Evolutionary conservation across 2,329 filamentous ascomycete genomes (phyloP).

Genomic region (Trichophyton rubrum): DNA sequence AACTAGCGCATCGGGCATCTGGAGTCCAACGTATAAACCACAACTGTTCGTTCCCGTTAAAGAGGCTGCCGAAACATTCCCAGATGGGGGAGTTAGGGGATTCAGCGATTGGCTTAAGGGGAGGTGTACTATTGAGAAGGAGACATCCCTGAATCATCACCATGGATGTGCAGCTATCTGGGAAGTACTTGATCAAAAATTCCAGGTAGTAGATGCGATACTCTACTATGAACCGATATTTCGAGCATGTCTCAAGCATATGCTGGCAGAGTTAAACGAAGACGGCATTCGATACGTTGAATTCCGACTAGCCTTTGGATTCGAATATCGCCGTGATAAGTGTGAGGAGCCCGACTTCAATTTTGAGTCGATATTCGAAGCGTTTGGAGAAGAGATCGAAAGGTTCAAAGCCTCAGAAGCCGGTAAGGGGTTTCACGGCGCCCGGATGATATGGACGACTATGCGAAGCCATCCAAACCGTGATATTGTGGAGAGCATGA

Average conservation of each 20-base stretch:
- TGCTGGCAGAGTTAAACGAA: constrained; percentile 57
- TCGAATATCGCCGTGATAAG: constrained; percentile 52
- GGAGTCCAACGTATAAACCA: constrained; percentile 48
- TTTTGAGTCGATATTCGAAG: constrained; percentile 56
- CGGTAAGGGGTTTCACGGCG: constrained; percentile 69
- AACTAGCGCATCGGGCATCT: constrained; percentile 43
- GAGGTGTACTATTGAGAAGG: constrained; percentile 57
- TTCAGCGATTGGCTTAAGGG: constrained; percentile 68
- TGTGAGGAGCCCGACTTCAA: constrained; percentile 54
- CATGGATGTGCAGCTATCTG: constrained; percentile 74
- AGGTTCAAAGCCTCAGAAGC: constrained; percentile 59
- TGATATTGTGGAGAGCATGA: constrained; percentile 66
- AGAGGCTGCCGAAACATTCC: constrained; percentile 59
- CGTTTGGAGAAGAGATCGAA: constrained; percentile 67
- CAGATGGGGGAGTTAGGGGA: constrained; percentile 53
- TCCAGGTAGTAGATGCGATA: constrained; percentile 61
- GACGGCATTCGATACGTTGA: constrained; percentile 82
- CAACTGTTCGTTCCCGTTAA: constrained; percentile 47
- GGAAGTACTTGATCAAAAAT: constrained; percentile 65
- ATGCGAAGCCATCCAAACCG: constrained; percentile 53
- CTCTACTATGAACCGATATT: constrained; percentile 87
- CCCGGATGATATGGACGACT: constrained; percentile 72
- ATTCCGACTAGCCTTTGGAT: constrained; percentile 61
- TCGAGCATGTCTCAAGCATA: constrained; percentile 58
- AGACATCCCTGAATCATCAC: constrained; percentile 68